These are phyloP conservation scores for Allantophomopsis lycopodina DNA, from an alignment of 2,329 filamentous ascomycete species.

Conservation along the genomic window DNA sequence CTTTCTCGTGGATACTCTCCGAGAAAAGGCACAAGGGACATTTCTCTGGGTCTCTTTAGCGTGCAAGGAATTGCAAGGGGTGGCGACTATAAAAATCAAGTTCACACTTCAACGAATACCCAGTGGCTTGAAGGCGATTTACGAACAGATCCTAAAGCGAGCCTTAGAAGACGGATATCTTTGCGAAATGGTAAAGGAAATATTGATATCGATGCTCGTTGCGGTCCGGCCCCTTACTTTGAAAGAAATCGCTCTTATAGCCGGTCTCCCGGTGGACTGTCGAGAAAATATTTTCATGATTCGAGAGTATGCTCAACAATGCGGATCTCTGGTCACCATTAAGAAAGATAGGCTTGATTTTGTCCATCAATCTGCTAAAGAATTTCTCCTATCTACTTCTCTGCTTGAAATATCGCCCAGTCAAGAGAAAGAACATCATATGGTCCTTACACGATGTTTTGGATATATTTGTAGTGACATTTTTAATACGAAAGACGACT, in stretches of 20 bases:
- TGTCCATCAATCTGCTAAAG: constrained; percentile 1
- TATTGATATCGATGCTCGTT: not conserved
- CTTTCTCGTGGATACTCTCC: too few species aligned
- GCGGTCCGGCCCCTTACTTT: not conserved
- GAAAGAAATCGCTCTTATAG: not conserved
- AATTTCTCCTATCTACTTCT: constrained; percentile 1
- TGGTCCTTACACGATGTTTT: too few species aligned
- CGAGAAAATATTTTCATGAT: not conserved
- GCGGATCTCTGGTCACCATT: not conserved
- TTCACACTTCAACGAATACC: not conserved
- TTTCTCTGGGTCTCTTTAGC: constrained; percentile 16
- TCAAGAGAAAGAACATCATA: too few species aligned
- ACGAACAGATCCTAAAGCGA: not conserved
- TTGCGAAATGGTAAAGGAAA: not conserved
- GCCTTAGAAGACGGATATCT: not conserved
- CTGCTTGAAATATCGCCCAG: too few species aligned
- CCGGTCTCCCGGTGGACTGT: not conserved
- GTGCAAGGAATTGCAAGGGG: constrained; percentile 1
- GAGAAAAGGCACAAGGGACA: constrained; percentile 13
- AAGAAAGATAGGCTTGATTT: constrained; percentile 1
- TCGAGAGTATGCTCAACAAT: too few species aligned
- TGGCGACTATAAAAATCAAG: not conserved
- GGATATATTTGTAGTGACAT: too few species aligned
- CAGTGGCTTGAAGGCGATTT: not conserved
- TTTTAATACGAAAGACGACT: too few species aligned